These are phyloP conservation scores for Purshia tridentata DNA, from an alignment of 306 rosid species.

Conservation along the genomic window DNA sequence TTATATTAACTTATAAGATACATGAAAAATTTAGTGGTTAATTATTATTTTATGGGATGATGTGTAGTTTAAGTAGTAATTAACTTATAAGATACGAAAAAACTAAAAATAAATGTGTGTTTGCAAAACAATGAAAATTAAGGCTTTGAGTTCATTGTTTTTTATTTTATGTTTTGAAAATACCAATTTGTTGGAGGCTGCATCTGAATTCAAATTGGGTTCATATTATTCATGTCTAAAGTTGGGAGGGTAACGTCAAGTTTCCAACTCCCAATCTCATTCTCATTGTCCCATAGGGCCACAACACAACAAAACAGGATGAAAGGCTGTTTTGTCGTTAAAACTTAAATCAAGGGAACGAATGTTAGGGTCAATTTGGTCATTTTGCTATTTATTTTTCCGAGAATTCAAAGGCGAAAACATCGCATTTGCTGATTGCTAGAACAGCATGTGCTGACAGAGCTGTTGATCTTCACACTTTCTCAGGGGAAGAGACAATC, in stretches of 20 bases:
- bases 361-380: conserved; percentile 19
- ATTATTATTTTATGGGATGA: too few relatives aligned
- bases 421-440: conserved; percentile 24
- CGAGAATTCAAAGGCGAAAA: conserved; percentile 22
- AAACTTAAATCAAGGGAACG: not conserved
- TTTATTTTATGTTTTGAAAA: not conserved
- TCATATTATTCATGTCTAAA: not conserved
- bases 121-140: too few relatives aligned
- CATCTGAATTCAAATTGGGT: not conserved
- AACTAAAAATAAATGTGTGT: too few relatives aligned
- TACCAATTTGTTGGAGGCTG: not conserved
- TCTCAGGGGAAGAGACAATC: not conserved
- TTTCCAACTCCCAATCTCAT: not conserved
- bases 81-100: too few relatives aligned
- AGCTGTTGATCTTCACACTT: conserved; percentile 2
- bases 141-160: too few relatives aligned
- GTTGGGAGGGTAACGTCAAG: not conserved
- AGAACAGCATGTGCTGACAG: conserved; percentile 19
- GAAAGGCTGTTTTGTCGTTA: not conserved
- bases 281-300: conserved; percentile 2
- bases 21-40: too few relatives aligned
- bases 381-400: not conserved
- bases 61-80: too few relatives aligned
- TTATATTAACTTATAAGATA: too few relatives aligned
- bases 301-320: not conserved